Evolutionary conservation across 2,329 filamentous ascomycete genomes (phyloP).

Genomic region (Monilinia vaccinii-corymbosi): DNA sequence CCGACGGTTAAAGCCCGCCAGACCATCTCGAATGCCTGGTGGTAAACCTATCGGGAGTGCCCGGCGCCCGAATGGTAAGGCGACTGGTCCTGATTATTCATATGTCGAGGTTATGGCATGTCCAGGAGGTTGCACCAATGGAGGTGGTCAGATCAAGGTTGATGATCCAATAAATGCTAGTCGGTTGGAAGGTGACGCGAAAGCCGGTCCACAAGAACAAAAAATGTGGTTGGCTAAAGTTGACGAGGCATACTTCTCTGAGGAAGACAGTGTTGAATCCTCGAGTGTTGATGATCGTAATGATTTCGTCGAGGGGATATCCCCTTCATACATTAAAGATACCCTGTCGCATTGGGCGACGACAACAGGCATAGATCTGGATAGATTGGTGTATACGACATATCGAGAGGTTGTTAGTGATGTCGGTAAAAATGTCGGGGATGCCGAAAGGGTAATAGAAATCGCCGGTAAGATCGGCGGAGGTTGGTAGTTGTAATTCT

Average conservation of each 20-base stretch:
- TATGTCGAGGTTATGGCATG: slow-evolving; percentile 99
- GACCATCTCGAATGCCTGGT: slow-evolving; percentile 70
- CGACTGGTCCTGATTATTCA: slow-evolving; percentile 56
- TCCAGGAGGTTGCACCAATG: slow-evolving; percentile 96
- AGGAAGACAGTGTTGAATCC: slow-evolving; percentile 40
- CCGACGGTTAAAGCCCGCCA: slow-evolving; percentile 76
- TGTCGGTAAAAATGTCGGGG: slow-evolving; percentile 67
- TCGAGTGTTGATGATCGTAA: slow-evolving; percentile 23
- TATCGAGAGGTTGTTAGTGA: slow-evolving; percentile 92
- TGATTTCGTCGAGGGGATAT: slow-evolving; percentile 54
- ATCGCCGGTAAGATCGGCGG: slow-evolving; percentile 86
- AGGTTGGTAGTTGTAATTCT: slow-evolving; percentile 86
- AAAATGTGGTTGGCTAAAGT: slow-evolving; percentile 76
- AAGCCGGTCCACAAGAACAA: slow-evolving; percentile 67
- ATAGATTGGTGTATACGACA: slow-evolving; percentile 72
- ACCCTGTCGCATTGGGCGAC: slow-evolving; percentile 68
- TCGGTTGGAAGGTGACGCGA: slow-evolving; percentile 39
- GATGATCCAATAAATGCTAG: slow-evolving; percentile 60
- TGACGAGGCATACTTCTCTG: slow-evolving; percentile 86
- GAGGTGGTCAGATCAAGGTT: slow-evolving; percentile 88
- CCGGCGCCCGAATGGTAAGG: slow-evolving; percentile 43
- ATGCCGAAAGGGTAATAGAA: slow-evolving; percentile 76
- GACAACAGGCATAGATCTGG: slow-evolving; percentile 59
- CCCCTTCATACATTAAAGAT: slow-evolving; percentile 54
- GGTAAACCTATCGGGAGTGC: slow-evolving; percentile 51